Evolutionary conservation across 805 yeast species (phyloP).

Genomic region (Wickerhamiella allomyrinae): DNA sequence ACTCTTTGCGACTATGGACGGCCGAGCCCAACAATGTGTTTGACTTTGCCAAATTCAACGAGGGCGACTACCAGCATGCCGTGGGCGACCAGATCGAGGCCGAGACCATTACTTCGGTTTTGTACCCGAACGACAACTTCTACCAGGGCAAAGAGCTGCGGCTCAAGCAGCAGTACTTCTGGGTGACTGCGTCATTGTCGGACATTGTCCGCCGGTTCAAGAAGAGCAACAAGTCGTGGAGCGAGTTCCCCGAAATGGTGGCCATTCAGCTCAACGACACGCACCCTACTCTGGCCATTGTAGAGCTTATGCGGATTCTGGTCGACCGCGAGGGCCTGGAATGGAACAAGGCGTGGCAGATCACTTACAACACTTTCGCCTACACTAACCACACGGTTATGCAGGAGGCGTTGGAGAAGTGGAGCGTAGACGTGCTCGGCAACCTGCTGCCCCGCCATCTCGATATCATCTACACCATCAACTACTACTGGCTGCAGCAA

Average conservation of each 20-base stretch:
- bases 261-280: conserved; percentile 93
- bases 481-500: conserved; percentile 57
- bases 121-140: conserved; percentile 89
- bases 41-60: conserved; percentile 79
- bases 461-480: conserved; percentile 79
- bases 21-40: conserved; percentile 83
- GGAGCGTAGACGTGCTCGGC: conserved; percentile 78
- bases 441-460: conserved; percentile 78
- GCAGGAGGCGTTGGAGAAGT: conserved; percentile 89
- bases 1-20: conserved; percentile 81
- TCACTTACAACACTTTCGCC: conserved; percentile 68
- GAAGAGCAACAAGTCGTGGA: conserved; percentile 63
- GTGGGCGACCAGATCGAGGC: conserved; percentile 78
- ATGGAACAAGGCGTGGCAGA: conserved; percentile 79
- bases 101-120: conserved; percentile 80
- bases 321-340: conserved; percentile 69
- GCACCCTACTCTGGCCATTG: conserved; percentile 84
- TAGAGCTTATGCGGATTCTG: conserved; percentile 73
- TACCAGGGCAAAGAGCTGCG: conserved; percentile 83
- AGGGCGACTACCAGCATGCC: conserved; percentile 79
- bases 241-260: conserved; percentile 66
- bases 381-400: conserved; percentile 92
- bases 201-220: conserved; percentile 84
- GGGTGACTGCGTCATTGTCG: conserved; percentile 90
- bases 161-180: conserved; percentile 88